Conservation (phyloP, 192 early-diverging fungal species). For the Thoreauomyces humboldtii region DNA sequence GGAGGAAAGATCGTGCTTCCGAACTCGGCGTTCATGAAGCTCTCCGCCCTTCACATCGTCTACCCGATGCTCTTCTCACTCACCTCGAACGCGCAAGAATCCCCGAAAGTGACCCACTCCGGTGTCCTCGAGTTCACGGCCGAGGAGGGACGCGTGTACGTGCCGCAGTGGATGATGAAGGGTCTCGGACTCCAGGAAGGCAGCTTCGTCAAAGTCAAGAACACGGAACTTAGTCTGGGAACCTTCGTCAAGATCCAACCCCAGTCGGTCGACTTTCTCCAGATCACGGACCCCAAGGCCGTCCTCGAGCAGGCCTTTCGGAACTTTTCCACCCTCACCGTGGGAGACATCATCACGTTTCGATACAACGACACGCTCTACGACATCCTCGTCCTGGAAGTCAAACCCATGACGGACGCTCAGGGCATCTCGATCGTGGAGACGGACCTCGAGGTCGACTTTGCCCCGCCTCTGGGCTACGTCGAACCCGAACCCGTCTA, state of each 20-base stretch:
- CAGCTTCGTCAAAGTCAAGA: slow-evolving; percentile 74
- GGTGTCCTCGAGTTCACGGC: slow-evolving; percentile 99
- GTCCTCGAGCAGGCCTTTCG: slow-evolving; percentile 94
- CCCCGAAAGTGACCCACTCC: slow-evolving; percentile 80
- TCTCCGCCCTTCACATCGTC: slow-evolving; percentile 76
- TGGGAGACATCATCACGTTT: slow-evolving; percentile 88
- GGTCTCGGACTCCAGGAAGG: slow-evolving; percentile 76
- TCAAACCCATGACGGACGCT: slow-evolving; percentile 71
- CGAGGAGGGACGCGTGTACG: slow-evolving; percentile 91
- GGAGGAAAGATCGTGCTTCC: slow-evolving; percentile 84
- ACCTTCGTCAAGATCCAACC: slow-evolving; percentile 94
- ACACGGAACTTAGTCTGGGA: slow-evolving; percentile 74
- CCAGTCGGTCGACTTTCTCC: slow-evolving; percentile 93
- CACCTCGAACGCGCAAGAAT: slow-evolving; percentile 48
- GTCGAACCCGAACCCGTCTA: slow-evolving; percentile 68
- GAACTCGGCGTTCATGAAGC: slow-evolving; percentile 68
- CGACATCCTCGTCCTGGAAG: slow-evolving; percentile 88
- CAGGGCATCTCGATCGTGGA: slow-evolving; percentile 92
- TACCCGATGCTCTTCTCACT: slow-evolving; percentile 94
- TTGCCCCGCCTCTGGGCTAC: slow-evolving; percentile 95
- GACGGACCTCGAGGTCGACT: slow-evolving; percentile 96
- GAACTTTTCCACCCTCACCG: slow-evolving; percentile 87
- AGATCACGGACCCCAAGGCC: slow-evolving; percentile 94
- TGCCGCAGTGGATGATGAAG: slow-evolving; percentile 99
- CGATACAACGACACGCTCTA: slow-evolving; percentile 86